Evolutionary conservation across 768 basidiomycete genomes (phyloP).

Genomic region (Pisolithus orientalis): DNA sequence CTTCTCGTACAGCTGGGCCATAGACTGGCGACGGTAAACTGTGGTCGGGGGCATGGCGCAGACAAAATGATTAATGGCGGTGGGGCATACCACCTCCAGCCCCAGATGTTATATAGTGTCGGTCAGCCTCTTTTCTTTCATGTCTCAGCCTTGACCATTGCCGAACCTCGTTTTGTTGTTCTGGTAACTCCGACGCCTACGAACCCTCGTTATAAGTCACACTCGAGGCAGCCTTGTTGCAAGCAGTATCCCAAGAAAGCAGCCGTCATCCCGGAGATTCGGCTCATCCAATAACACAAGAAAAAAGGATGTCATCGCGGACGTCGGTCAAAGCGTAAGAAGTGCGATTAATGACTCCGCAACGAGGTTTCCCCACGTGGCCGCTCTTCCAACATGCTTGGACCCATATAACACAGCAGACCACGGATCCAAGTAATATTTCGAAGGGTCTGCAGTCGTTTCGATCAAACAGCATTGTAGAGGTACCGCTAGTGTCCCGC

Average conservation of each 20-base stretch:
- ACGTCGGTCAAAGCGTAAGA: slow-evolving; percentile 7
- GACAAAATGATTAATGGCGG: slow-evolving; percentile 7
- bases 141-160: slow-evolving; percentile 31
- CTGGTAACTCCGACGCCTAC: slow-evolving; percentile 31
- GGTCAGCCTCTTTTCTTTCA: slow-evolving; percentile 29
- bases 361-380: slow-evolving; percentile 13
- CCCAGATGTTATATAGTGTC: slow-evolving; percentile 24
- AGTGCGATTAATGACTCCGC: slow-evolving; percentile 20
- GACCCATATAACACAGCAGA: background rate
- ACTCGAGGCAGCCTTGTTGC: slow-evolving; percentile 31
- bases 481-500: too few relatives aligned
- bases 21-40: slow-evolving; percentile 30
- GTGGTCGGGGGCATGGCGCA: slow-evolving; percentile 21
- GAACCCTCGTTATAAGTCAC: slow-evolving; percentile 27
- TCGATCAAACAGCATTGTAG: too few relatives aligned
- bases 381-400: slow-evolving; percentile 1
- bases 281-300: slow-evolving; percentile 10
- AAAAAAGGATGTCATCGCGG: slow-evolving; percentile 4
- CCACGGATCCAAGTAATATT: background rate
- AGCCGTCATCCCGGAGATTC: slow-evolving; percentile 7
- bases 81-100: slow-evolving; percentile 10
- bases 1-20: slow-evolving; percentile 30
- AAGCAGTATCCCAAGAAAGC: slow-evolving; percentile 13
- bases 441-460: background rate
- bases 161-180: slow-evolving; percentile 38